Base-by-base conservation (phyloP, 108 stramenopile species). In the Cyclotella choctawhatcheeana region DNA sequence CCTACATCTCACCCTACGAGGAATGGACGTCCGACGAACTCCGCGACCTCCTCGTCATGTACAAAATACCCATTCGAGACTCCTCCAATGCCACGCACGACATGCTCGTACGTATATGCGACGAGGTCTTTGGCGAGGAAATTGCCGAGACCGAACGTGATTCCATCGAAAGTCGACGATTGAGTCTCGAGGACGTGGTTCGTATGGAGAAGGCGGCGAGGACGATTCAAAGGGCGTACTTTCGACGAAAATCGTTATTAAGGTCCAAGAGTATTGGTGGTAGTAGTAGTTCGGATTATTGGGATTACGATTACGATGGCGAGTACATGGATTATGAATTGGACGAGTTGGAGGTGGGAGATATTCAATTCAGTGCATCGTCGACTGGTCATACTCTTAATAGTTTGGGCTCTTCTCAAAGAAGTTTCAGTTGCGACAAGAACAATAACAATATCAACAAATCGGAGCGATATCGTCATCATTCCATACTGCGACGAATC, bases 61-160 rank as follows among this genome's bases (percentile, higher is more conserved):
- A 76, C 79, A 66, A 68, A 34, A 67, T 85, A n/a, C 70, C 77
- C 51, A 60, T 85, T 29, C 64, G 82, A 33, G 85, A 82, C 21
- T 79, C 77, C n/a, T 63, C 69, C 63, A 64, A 79, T 54, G 74
- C 78, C 30, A 65, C 78, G 3, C 85, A 85, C 44, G 82, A 79
- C 53, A 83, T 64, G 45, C 33, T 85, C 16, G 82, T 83, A 29
- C 67, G 79, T 55, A 82, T 85, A 32, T 85, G 85, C 51, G 82
- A 85, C 16, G 61, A 67, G 17, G 73, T 83, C 10, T 85, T 85
- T 55, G 78, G 71, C 21, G 63, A 44, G 26, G 63, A 53, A 8
- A 45, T 58, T 64, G 58, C 67, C 40, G 69, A 74, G 61, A 76
- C 29, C 16, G 71, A 74, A 21, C 37, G 61, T 21, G 64, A 61